A percentile compares a stretch with the other conserved stretches of the same genome.
These are phyloP conservation scores for Pseudogymnoascus sp. DNA, from an alignment of 2,329 filamentous ascomycete species.

Conservation along the genomic window DNA sequence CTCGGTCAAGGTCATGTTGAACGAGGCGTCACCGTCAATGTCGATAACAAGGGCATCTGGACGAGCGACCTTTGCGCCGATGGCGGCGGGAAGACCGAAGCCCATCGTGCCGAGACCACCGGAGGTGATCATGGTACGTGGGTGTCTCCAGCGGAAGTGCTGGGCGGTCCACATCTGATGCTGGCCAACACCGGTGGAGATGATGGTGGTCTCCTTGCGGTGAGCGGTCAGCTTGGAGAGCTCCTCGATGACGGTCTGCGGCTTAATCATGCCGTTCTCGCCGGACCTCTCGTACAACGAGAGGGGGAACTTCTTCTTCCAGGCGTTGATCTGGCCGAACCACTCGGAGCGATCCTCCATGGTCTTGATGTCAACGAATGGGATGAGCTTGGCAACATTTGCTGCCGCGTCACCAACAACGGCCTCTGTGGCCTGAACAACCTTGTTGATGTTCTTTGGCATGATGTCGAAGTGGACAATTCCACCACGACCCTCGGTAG, in stretches of 20 bases:
- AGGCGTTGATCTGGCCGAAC: slow-evolving; percentile 81
- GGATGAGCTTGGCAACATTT: slow-evolving; percentile 69
- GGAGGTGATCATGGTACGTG: slow-evolving; percentile 90
- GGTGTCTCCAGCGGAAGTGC: slow-evolving; percentile 89
- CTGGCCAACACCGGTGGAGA: slow-evolving; percentile 90
- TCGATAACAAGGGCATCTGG: slow-evolving; percentile 63
- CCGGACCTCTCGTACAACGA: slow-evolving; percentile 71
- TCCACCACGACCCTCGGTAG: slow-evolving; percentile 75
- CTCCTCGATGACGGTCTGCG: slow-evolving; percentile 84
- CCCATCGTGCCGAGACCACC: slow-evolving; percentile 96
- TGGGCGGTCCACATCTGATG: slow-evolving; percentile 99
- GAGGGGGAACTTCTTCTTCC: slow-evolving; percentile 89
- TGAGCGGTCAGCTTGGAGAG: slow-evolving; percentile 75
- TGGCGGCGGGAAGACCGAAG: slow-evolving; percentile 86
- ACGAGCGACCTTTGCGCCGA: slow-evolving; percentile 82
- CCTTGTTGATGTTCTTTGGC: slow-evolving; percentile 99
- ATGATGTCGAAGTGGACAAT: slow-evolving; percentile 98
- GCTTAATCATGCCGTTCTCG: slow-evolving; percentile 76
- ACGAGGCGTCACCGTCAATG: slow-evolving; percentile 97
- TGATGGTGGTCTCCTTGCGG: slow-evolving; percentile 76
- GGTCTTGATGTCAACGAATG: slow-evolving; percentile 54
- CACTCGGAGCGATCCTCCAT: slow-evolving; percentile 67
- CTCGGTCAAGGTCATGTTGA: slow-evolving; percentile 97
- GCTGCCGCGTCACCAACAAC: slow-evolving; percentile 84
- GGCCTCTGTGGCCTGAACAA: slow-evolving; percentile 90